Percentiles rank a stretch among this genome's conserved stretches.
These are phyloP conservation scores for Lasiodiplodia sp. DNA, from an alignment of 2,329 filamentous ascomycete species.

Conservation along the genomic window DNA sequence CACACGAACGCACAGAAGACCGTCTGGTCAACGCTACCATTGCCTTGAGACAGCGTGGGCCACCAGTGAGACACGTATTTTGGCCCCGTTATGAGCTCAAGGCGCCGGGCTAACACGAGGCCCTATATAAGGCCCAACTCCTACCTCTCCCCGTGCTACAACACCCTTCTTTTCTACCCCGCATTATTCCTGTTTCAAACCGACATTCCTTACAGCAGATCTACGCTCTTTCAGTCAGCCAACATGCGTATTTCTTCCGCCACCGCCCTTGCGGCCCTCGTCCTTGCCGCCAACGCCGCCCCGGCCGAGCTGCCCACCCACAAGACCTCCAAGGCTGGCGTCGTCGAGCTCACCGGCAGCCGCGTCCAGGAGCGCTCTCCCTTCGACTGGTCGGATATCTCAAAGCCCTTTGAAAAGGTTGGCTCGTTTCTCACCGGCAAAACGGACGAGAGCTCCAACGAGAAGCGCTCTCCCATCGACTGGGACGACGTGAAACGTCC, in stretches of 20 bases:
- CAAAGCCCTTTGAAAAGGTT: background rate
- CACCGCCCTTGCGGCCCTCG: conserved; percentile 1
- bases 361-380: conserved; percentile 7
- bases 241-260: conserved; percentile 10
- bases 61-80: conserved; percentile 11
- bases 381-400: background rate
- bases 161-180: conserved; percentile 8
- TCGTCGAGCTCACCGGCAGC: conserved; percentile 14
- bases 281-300: conserved; percentile 18
- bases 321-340: conserved; percentile 14
- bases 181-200: background rate
- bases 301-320: conserved; percentile 22
- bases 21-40: conserved; percentile 1
- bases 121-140: conserved; percentile 13
- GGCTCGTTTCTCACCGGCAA: background rate
- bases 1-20: conserved; percentile 10
- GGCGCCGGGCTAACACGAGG: background rate
- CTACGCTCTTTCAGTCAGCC: background rate
- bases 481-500: background rate
- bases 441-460: background rate
- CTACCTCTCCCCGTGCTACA: background rate
- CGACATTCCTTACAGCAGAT: conserved; percentile 16
- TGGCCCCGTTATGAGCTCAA: background rate
- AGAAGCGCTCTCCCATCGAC: conserved; percentile 6
- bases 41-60: conserved; percentile 20